These are phyloP conservation scores for Salvia sclarea DNA, from an alignment of 305 asterid species.

Conservation along the genomic window DNA sequence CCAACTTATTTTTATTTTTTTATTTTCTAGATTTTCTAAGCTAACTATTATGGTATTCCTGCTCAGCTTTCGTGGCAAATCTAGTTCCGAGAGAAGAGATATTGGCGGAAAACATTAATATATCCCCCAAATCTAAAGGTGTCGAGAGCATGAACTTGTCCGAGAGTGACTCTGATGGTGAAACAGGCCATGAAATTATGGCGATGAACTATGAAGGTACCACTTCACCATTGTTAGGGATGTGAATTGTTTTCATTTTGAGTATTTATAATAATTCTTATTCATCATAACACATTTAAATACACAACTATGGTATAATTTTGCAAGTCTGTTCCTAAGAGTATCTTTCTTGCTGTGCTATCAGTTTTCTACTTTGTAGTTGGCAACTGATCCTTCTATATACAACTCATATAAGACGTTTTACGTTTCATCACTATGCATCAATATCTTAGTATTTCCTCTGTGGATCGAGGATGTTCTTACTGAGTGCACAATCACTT, in stretches of 20 bases:
- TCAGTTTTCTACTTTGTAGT: conserved; percentile 15
- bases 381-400: conserved; percentile 16
- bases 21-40: not conserved
- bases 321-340: not conserved
- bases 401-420: not conserved
- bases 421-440: not conserved
- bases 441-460: not conserved
- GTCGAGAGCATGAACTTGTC: conserved; percentile 47
- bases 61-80: conserved; percentile 73
- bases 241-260: not conserved
- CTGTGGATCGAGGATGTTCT: conserved; percentile 1
- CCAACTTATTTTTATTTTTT: not conserved
- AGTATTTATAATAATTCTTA: conserved; percentile 11
- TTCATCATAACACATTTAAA: not conserved
- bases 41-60: not conserved
- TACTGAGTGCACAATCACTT: conserved; percentile 12
- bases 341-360: not conserved
- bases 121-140: conserved; percentile 69
- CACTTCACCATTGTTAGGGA: not conserved
- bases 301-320: conserved; percentile 14
- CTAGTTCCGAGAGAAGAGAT: conserved; percentile 41
- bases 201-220: conserved; percentile 43
- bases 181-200: conserved; percentile 41
- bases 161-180: conserved; percentile 46
- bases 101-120: conserved; percentile 49